Evolutionary conservation across 306 rosid genomes (phyloP).

Genomic region (Prunus campanulata): DNA sequence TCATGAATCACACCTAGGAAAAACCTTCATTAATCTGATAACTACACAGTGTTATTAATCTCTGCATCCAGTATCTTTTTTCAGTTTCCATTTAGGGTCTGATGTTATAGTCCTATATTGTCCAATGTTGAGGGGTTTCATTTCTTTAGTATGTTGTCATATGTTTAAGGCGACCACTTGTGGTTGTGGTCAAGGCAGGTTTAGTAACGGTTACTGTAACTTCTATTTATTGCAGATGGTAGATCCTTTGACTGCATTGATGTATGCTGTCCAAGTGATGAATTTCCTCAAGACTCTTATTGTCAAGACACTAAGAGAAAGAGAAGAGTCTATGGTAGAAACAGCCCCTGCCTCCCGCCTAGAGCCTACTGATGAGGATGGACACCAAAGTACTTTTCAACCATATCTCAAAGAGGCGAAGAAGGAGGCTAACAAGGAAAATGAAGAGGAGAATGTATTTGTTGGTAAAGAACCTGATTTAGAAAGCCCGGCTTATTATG

Average conservation of each 20-base stretch:
- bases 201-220: slow-evolving; percentile 24
- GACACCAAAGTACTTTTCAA: slow-evolving; percentile 55
- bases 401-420: slow-evolving; percentile 22
- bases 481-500: slow-evolving; percentile 38
- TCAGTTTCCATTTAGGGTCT: neutral
- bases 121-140: neutral
- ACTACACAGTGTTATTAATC: neutral
- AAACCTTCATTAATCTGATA: neutral
- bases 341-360: slow-evolving; percentile 44
- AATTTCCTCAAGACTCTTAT: slow-evolving; percentile 92
- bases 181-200: slow-evolving; percentile 15
- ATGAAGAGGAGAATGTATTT: slow-evolving; percentile 46
- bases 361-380: slow-evolving; percentile 70
- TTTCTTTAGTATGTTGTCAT: slow-evolving; percentile 5
- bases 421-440: slow-evolving; percentile 38
- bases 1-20: neutral
- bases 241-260: slow-evolving; percentile 97
- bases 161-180: neutral
- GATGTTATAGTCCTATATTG: neutral
- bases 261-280: slow-evolving; percentile 98
- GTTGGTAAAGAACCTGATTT: slow-evolving; percentile 44
- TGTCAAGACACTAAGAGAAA: slow-evolving; percentile 60
- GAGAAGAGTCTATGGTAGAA: slow-evolving; percentile 71
- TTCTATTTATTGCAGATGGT: slow-evolving; percentile 55
- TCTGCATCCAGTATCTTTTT: neutral